Evolutionary conservation across 176 grass and related monocot species (phyloP).

Genomic region (Musa troglodytarum): DNA sequence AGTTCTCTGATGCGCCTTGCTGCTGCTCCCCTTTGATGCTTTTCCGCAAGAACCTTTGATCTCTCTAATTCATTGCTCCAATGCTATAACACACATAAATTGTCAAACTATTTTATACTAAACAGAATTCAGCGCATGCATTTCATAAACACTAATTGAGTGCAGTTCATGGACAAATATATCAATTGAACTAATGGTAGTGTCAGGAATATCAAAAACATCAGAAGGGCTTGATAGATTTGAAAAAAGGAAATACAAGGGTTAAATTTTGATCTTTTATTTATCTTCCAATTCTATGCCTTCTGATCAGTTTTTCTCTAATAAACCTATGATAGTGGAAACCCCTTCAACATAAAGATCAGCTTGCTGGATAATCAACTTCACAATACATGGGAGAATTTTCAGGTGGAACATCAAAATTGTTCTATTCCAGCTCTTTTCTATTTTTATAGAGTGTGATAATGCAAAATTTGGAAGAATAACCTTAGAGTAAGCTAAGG

Average conservation of each 20-base stretch:
- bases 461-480: neutral
- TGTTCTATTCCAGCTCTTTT: neutral
- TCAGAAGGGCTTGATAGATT: neutral
- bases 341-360: no score
- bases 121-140: neutral
- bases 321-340: no score
- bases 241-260: neutral
- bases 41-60: conserved; percentile 46
- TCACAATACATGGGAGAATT: neutral
- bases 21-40: conserved; percentile 54
- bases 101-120: neutral
- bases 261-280: neutral
- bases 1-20: conserved; percentile 40
- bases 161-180: neutral
- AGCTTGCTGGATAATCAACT: neutral
- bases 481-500: no score
- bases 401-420: neutral
- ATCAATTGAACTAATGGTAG: neutral
- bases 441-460: neutral
- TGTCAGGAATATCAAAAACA: neutral
- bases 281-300: conserved; percentile 1
- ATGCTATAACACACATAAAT: conserved; percentile 19
- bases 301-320: neutral
- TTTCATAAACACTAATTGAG: neutral
- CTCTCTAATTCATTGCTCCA: conserved; percentile 58